Percentiles rank a stretch among this genome's conserved stretches.
phyloP scores from a whole-genome alignment of 257 asterid species.

The Echium plantagineum region DNA sequence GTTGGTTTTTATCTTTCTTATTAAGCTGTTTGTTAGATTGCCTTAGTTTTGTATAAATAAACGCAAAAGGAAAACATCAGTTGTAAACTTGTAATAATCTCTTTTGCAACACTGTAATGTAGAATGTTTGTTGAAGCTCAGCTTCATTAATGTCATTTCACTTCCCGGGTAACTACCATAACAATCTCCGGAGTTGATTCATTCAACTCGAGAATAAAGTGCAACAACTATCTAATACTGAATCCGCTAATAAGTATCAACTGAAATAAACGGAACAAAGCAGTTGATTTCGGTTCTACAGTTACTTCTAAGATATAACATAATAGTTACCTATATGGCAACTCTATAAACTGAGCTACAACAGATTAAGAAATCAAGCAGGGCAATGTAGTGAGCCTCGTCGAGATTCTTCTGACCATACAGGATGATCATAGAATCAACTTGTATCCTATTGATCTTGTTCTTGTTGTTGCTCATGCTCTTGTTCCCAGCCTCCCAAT shows the following conservation, averaged over 20 bases:
- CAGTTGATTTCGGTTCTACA: neutral
- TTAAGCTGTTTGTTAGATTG: no score
- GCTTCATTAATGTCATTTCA: neutral
- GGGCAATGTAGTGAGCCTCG: no score
- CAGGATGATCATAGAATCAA: neutral
- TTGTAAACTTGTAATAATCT: neutral
- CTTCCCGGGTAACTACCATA: no score
- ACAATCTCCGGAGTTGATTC: no score
- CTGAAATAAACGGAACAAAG: no score
- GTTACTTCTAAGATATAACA: neutral
- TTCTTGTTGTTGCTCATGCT: slow-evolving; percentile 9
- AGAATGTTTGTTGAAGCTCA: neutral
- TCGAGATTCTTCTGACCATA: neutral
- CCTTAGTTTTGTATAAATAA: no score
- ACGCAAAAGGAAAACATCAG: neutral
- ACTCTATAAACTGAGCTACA: neutral
- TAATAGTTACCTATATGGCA: neutral
- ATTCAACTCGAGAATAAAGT: no score
- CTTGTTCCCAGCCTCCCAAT: slow-evolving; percentile 71
- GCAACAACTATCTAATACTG: no score
- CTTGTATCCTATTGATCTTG: neutral
- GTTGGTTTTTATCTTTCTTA: neutral
- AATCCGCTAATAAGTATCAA: no score
- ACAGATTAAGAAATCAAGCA: no score
- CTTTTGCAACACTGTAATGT: neutral